phyloP scores from a whole-genome alignment of 805 yeast genomes.

The Millerozyma miso region DNA sequence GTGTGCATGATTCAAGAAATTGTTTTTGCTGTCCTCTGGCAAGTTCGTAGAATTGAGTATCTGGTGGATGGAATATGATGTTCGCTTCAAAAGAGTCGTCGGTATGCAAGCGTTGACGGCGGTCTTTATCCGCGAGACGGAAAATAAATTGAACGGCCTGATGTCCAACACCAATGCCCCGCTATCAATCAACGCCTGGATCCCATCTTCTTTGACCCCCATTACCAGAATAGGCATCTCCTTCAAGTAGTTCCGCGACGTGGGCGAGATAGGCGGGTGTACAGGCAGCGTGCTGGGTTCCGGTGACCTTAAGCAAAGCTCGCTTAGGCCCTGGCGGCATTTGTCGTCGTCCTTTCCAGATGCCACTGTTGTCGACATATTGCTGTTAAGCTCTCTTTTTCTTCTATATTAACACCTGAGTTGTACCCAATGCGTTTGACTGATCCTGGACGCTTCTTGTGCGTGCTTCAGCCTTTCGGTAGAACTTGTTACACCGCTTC shows the following conservation, averaged over 20 bases:
- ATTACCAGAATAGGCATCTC: slow-evolving; percentile 4
- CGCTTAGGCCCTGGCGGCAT: not conserved
- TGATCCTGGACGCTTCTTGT: no score
- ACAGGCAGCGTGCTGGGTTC: not conserved
- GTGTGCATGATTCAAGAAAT: slow-evolving; percentile 11
- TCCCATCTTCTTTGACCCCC: not conserved
- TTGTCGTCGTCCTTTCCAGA: not conserved
- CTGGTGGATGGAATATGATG: slow-evolving; percentile 27
- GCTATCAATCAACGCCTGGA: slow-evolving; percentile 3
- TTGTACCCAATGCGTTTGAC: no score
- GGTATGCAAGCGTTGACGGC: slow-evolving; percentile 42
- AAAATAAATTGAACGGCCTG: slow-evolving; percentile 36
- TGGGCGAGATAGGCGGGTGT: slow-evolving; percentile 10
- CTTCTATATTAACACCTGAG: no score
- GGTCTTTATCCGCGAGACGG: slow-evolving; percentile 22
- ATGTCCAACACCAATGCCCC: slow-evolving; percentile 28
- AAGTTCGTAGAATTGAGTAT: slow-evolving; percentile 30
- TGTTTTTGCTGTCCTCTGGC: slow-evolving; percentile 15
- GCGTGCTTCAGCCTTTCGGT: no score
- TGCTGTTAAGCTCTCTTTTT: no score
- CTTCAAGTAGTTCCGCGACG: slow-evolving; percentile 11
- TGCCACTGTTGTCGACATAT: not conserved
- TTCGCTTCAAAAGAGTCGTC: slow-evolving; percentile 39
- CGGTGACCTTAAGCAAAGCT: not conserved
- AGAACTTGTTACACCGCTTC: no score